Evolutionary conservation across 352 stramenopile genomes (phyloP).

Genomic region (Aphanomyces invadans): DNA sequence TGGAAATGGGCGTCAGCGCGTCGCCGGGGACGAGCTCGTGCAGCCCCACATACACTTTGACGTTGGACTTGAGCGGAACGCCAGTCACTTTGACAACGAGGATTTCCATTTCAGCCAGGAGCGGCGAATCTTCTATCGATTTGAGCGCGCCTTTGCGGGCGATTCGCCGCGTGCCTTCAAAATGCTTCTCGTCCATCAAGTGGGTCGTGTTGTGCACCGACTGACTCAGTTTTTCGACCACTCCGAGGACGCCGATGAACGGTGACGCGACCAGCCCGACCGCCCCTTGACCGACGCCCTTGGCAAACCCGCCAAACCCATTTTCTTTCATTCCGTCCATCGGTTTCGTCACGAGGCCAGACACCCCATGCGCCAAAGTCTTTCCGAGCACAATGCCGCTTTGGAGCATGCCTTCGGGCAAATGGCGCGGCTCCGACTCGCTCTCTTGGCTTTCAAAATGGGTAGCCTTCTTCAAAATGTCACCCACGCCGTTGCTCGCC

Average conservation of each 20-base stretch:
- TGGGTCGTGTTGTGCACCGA: slow-evolving; percentile 83
- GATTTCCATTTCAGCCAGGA: slow-evolving; percentile 80
- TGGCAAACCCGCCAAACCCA: slow-evolving; percentile 76
- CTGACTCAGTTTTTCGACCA: slow-evolving; percentile 76
- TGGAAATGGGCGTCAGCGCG: slow-evolving; percentile 23
- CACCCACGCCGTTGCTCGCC: slow-evolving; percentile 73
- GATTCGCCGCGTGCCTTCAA: slow-evolving; percentile 63
- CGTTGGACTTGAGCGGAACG: slow-evolving; percentile 54
- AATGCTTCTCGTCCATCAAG: slow-evolving; percentile 71
- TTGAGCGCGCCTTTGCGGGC: slow-evolving; percentile 66
- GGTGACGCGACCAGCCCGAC: slow-evolving; percentile 69
- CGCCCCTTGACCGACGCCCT: slow-evolving; percentile 68
- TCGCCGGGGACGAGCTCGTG: slow-evolving; percentile 43
- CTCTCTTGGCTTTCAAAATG: slow-evolving; percentile 77
- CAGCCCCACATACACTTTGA: slow-evolving; percentile 61
- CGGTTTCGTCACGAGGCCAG: slow-evolving; percentile 74
- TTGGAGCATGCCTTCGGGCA: slow-evolving; percentile 68
- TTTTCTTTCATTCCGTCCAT: slow-evolving; percentile 61
- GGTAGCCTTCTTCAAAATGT: slow-evolving; percentile 79
- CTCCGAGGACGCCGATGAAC: slow-evolving; percentile 73
- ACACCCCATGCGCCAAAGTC: slow-evolving; percentile 65
- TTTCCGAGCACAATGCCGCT: slow-evolving; percentile 68
- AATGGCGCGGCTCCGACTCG: slow-evolving; percentile 52
- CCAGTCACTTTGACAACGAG: slow-evolving; percentile 65
- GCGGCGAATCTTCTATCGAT: slow-evolving; percentile 66